Conservation (phyloP, 2,329 filamentous ascomycete species). For the Diaporthe sp. region DNA sequence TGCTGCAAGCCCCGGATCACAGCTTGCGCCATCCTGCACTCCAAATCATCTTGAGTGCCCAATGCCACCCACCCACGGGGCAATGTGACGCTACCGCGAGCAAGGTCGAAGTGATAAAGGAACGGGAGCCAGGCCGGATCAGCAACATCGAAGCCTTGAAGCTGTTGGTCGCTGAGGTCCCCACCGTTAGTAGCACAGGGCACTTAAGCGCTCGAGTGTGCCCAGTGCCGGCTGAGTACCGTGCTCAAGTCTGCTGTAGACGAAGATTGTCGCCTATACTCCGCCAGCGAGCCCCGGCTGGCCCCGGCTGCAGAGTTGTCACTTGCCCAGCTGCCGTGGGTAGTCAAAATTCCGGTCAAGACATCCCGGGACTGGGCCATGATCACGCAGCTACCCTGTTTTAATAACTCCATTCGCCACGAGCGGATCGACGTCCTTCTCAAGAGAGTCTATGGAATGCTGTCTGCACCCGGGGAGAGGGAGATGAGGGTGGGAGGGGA, state of each 20-base stretch:
- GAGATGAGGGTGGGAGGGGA: not conserved
- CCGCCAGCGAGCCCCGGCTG: not conserved
- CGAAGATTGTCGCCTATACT: not conserved
- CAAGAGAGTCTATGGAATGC: not conserved
- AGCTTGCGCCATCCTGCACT: not conserved
- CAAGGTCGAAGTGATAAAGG: not conserved
- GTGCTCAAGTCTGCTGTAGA: not conserved
- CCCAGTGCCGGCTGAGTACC: not conserved
- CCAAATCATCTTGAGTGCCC: not conserved
- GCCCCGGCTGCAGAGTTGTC: not conserved
- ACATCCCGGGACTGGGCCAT: not conserved
- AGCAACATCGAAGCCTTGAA: not conserved
- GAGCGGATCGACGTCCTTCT: not conserved
- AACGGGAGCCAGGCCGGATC: not conserved
- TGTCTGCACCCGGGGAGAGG: not conserved
- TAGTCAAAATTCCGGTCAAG: not conserved
- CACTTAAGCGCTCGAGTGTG: not conserved
- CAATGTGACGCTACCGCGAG: not conserved
- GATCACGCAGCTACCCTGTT: not conserved
- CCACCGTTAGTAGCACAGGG: not conserved
- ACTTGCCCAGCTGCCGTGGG: not conserved
- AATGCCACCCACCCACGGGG: constrained; percentile 3
- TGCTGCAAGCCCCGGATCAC: constrained; percentile 5
- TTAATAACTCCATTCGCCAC: not conserved
- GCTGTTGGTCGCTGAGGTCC: not conserved